Percentiles rank a stretch among this genome's conserved stretches.
Evolutionary conservation across 2,329 filamentous ascomycete genomes (phyloP).

Genomic region (Fusarium continuum): DNA sequence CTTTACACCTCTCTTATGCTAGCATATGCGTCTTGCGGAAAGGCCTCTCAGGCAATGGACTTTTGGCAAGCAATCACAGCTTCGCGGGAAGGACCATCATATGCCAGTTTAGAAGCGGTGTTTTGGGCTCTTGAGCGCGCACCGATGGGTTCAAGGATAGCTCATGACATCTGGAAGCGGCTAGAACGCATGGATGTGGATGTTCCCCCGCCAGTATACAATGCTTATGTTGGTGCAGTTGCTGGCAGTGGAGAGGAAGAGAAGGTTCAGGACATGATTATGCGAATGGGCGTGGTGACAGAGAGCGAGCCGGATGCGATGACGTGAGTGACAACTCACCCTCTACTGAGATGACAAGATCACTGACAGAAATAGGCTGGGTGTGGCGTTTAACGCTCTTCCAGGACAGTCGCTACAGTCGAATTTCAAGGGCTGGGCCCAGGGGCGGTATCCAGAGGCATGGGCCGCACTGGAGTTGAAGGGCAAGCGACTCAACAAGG

Average conservation of each 20-base stretch:
- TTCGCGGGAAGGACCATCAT: conserved; percentile 85
- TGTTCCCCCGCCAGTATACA: conserved; percentile 76
- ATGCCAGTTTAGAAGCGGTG: conserved; percentile 80
- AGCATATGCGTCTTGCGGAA: conserved; percentile 77
- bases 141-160: conserved; percentile 65
- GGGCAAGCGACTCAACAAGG: conserved; percentile 56
- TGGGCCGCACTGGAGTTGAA: conserved; percentile 73
- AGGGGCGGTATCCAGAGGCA: conserved; percentile 69
- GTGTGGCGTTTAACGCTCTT: conserved; percentile 78
- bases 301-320: conserved; percentile 73
- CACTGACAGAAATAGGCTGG: conserved; percentile 65
- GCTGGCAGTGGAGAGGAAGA: conserved; percentile 77
- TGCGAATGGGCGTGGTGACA: conserved; percentile 71
- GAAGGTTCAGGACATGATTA: conserved; percentile 71
- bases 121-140: conserved; percentile 79
- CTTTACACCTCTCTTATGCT: conserved; percentile 89
- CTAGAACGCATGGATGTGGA: conserved; percentile 80
- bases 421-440: conserved; percentile 79
- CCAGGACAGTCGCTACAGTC: conserved; percentile 71
- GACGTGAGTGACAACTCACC: conserved; percentile 68
- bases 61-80: conserved; percentile 88
- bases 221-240: conserved; percentile 79
- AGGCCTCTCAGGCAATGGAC: conserved; percentile 72
- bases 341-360: not conserved
- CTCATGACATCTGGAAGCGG: conserved; percentile 75